Percentiles rank a stretch among this genome's conserved stretches.
phyloP scores from a whole-genome alignment of 257 asterid species.

The Solanum tacnaense region DNA sequence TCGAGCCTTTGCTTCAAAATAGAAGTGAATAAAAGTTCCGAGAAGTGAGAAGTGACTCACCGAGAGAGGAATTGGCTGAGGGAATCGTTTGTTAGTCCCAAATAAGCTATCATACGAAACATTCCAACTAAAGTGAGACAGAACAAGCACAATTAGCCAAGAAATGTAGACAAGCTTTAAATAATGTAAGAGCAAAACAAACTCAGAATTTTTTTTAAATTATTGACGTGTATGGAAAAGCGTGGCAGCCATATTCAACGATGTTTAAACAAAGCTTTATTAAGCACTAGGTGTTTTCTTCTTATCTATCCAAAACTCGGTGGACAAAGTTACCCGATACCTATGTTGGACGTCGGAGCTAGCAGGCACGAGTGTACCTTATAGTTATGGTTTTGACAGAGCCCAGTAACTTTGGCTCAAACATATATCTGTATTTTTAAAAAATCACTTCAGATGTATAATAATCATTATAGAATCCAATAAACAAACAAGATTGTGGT shows the following conservation, averaged over 20 bases:
- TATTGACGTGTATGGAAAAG: background rate
- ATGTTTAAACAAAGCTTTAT: background rate
- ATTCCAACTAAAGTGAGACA: slow-evolving; percentile 38
- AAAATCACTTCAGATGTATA: background rate
- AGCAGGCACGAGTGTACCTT: background rate
- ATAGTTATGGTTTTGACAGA: background rate
- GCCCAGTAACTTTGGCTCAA: background rate
- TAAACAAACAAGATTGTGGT: background rate
- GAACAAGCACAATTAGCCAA: background rate
- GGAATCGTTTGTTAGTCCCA: slow-evolving; percentile 52
- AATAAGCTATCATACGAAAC: slow-evolving; percentile 50
- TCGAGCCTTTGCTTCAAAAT: background rate
- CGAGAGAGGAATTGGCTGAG: slow-evolving; percentile 60
- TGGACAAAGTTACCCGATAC: background rate
- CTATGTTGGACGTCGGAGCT: background rate
- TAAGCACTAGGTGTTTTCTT: background rate
- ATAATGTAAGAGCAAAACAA: background rate
- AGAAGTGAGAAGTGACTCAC: slow-evolving; percentile 25
- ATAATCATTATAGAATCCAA: background rate
- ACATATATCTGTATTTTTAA: background rate
- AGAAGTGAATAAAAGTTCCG: background rate
- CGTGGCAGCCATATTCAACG: background rate
- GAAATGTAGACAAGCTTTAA: background rate
- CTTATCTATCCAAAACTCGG: background rate
- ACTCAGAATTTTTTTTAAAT: background rate